Conservation (phyloP, 345 rosid species). For the Lagerstroemia speciosa region DNA sequence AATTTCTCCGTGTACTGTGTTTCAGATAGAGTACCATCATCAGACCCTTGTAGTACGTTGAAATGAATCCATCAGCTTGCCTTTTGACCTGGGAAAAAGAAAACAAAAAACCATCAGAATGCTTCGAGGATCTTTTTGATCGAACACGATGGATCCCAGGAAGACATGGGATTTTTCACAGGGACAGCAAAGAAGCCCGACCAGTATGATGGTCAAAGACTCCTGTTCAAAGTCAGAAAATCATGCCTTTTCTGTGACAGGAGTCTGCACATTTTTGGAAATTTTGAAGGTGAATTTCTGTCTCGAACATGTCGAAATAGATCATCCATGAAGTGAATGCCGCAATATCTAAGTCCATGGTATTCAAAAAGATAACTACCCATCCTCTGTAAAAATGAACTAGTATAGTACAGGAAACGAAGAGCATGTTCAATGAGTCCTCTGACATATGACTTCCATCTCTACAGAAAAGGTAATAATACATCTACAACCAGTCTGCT, state of each 20-base stretch:
- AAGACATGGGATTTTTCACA: not conserved
- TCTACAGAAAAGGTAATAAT: too few species aligned
- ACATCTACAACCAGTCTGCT: too few species aligned
- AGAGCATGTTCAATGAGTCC: not conserved
- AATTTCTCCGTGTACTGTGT: not conserved
- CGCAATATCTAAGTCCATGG: not conserved
- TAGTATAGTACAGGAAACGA: not conserved
- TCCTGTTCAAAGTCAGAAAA: not conserved
- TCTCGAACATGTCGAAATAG: not conserved
- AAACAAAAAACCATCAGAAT: not conserved
- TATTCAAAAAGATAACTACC: not conserved
- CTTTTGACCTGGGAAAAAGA: constrained; percentile 62
- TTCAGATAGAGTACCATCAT: constrained; percentile 58
- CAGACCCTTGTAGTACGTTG: constrained; percentile 70
- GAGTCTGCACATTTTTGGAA: not conserved
- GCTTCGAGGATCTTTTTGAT: too few species aligned
- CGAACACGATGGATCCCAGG: too few species aligned
- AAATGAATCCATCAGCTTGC: constrained; percentile 65
- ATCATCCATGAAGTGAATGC: not conserved
- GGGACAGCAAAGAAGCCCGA: not conserved
- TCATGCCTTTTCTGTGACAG: not conserved
- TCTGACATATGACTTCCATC: too few species aligned
- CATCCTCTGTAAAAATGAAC: not conserved
- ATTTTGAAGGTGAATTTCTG: not conserved
- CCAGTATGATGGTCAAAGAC: not conserved